phyloP scores from a whole-genome alignment of 2,329 filamentous ascomycete genomes.

The Alternaria triticina region DNA sequence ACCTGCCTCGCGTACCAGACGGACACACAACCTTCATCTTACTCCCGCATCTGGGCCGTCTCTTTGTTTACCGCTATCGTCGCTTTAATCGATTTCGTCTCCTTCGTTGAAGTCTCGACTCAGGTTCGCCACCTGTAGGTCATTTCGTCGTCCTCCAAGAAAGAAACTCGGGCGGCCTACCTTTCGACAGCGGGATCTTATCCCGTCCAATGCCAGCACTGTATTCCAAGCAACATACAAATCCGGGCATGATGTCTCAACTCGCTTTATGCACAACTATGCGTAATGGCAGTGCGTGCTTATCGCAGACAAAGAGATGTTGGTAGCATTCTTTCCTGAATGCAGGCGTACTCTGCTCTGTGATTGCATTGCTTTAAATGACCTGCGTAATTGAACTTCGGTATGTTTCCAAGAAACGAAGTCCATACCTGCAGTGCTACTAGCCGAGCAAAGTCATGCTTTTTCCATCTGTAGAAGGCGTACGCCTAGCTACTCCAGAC shows the following conservation, averaged over 20 bases:
- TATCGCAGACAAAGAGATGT: background rate
- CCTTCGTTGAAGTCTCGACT: background rate
- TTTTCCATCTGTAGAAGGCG: slow-evolving; percentile 21
- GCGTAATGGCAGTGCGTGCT: background rate
- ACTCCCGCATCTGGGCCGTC: background rate
- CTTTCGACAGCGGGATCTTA: background rate
- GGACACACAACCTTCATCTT: background rate
- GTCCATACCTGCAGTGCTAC: background rate
- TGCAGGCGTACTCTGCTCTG: background rate
- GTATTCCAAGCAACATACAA: background rate
- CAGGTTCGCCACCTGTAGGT: background rate
- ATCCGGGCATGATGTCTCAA: background rate
- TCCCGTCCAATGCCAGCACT: slow-evolving; percentile 1
- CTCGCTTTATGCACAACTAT: background rate
- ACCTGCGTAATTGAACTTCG: background rate
- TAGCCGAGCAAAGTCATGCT: slow-evolving; percentile 13
- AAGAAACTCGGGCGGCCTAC: background rate
- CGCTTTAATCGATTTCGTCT: background rate
- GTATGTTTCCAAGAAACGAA: background rate
- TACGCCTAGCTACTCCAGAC: slow-evolving; percentile 30
- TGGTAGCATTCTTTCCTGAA: background rate
- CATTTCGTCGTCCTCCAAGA: background rate
- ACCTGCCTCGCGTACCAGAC: slow-evolving; percentile 4
- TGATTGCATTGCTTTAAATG: background rate
- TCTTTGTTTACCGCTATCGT: background rate